Evolutionary conservation across 495 filamentous ascomycete species (phyloP).

Genomic region (Talaromyces borbonicus): DNA sequence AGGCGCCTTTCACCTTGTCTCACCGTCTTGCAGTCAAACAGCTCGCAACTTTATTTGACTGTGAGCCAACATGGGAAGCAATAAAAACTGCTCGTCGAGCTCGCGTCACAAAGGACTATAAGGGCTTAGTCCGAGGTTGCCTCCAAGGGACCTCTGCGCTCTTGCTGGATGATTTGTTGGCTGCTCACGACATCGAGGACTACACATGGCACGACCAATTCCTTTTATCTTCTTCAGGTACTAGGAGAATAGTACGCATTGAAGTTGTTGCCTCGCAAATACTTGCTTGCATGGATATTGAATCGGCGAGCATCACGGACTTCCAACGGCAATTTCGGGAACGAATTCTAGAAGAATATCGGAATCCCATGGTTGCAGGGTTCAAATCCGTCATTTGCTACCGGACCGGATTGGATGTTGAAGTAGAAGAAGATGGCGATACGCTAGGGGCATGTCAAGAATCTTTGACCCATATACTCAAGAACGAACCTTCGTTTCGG

Average conservation of each 20-base stretch:
- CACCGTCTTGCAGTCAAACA: slow-evolving; percentile 63
- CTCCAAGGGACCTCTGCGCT: slow-evolving; percentile 66
- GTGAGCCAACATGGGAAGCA: slow-evolving; percentile 48
- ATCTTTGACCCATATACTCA: slow-evolving; percentile 23
- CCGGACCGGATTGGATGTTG: slow-evolving; percentile 56
- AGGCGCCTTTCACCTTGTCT: slow-evolving; percentile 50
- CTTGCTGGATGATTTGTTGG: slow-evolving; percentile 70
- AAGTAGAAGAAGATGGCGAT: slow-evolving; percentile 19
- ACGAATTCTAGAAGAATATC: slow-evolving; percentile 42
- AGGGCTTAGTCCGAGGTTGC: slow-evolving; percentile 52
- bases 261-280: slow-evolving; percentile 64
- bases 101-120: slow-evolving; percentile 43
- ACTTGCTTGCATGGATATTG: too few species aligned
- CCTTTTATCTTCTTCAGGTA: slow-evolving; percentile 39
- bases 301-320: neutral
- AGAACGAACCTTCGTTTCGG: slow-evolving; percentile 28
- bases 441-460: slow-evolving; percentile 12
- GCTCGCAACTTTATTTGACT: slow-evolving; percentile 52
- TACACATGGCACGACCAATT: slow-evolving; percentile 66
- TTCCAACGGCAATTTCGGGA: slow-evolving; percentile 38
- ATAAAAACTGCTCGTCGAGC: slow-evolving; percentile 50
- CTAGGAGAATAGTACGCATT: slow-evolving; percentile 75
- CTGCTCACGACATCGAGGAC: slow-evolving; percentile 45
- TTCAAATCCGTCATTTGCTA: slow-evolving; percentile 88
- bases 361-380: slow-evolving; percentile 60